Base-by-base conservation (phyloP, 805 yeast species). In the Ogataea trehalophila region DNA sequence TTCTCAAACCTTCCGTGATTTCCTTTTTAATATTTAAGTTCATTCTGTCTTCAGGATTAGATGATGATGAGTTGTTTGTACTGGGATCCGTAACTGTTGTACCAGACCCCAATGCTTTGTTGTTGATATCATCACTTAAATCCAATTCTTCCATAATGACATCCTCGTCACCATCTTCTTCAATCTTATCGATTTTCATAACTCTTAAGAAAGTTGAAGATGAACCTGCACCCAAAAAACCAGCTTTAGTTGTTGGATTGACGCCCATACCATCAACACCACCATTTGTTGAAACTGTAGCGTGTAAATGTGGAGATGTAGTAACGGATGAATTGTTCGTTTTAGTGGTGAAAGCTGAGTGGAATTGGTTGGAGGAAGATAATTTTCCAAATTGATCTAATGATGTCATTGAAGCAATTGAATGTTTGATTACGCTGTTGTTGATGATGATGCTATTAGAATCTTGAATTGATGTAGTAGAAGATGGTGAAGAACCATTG, bases 221-320 rank as follows among this genome's bases (percentile, higher is more conserved):
- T 4, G 89, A 81, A 8, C 81, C 85, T 13, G 76, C 74, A 1
- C 90, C 90, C 53, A 79, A 78, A 58, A 79, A 83, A 0, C 89
- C 88, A 29, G 76, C 75, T 39, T 63, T 66, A 17, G 59, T 44
- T 22, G 60, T 54, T 26, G 81, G 77, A 42, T 77, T 73, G 1
- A 83, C 85, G 0, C 83, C 86, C 87, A 83, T 82, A 11, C 87
- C 86, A 60, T 83, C 87, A 43, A 68, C 60, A 4, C 46, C 42
- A 18, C 46, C 39, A 20, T 49, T 46, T 2, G 59, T 44, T 8
- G 51, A 51, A 11, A 44, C 42, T 4, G 51, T 41, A 2, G 63
- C 56, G 23, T 54, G 53, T 22, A 58, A 45, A 39, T 50, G 49
- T 6, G 63, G 63, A 8, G 62, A 56, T 3, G 63, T 52, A 6